A percentile compares a stretch with the other conserved stretches of the same genome.
These are phyloP conservation scores for Prototheca cutis DNA, from an alignment of 163 green algal species.

Conservation along the genomic window DNA sequence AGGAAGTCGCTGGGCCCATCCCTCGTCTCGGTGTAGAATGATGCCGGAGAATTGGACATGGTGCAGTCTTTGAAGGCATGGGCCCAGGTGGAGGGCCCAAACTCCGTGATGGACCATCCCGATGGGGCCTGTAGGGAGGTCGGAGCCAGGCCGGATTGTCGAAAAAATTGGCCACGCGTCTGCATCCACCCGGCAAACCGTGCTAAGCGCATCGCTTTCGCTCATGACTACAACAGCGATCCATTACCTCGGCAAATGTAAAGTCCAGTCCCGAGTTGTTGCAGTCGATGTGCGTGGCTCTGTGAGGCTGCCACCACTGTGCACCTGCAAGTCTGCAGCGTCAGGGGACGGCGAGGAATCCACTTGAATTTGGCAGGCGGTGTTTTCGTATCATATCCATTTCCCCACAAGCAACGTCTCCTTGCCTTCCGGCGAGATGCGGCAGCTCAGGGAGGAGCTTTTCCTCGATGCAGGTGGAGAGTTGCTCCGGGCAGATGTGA, in stretches of 20 bases:
- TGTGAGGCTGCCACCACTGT: not conserved
- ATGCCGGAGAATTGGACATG: not conserved
- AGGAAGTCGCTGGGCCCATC: not conserved
- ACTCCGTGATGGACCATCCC: not conserved
- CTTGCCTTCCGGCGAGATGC: not conserved
- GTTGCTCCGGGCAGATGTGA: not conserved
- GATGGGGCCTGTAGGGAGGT: too few relatives aligned
- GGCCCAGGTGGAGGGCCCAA: not conserved
- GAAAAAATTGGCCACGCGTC: too few relatives aligned
- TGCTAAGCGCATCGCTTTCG: too few relatives aligned
- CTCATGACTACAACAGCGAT: too few relatives aligned
- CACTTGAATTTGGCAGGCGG: too few relatives aligned
- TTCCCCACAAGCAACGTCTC: too few relatives aligned
- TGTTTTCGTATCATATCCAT: too few relatives aligned
- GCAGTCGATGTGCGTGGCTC: not conserved
- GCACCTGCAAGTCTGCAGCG: not conserved
- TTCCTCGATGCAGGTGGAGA: not conserved
- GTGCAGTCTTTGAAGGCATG: not conserved
- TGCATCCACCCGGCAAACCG: too few relatives aligned
- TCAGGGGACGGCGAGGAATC: too few relatives aligned
- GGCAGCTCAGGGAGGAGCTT: not conserved
- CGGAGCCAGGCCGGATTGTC: too few relatives aligned
- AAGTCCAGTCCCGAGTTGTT: constrained; percentile 8
- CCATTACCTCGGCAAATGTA: not conserved
- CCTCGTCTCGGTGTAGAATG: not conserved